Evolutionary conservation across 2,329 filamentous ascomycete species (phyloP), one percentile per base, ranked within the genome.

Genomic region (Zalaria sp.): DNA sequence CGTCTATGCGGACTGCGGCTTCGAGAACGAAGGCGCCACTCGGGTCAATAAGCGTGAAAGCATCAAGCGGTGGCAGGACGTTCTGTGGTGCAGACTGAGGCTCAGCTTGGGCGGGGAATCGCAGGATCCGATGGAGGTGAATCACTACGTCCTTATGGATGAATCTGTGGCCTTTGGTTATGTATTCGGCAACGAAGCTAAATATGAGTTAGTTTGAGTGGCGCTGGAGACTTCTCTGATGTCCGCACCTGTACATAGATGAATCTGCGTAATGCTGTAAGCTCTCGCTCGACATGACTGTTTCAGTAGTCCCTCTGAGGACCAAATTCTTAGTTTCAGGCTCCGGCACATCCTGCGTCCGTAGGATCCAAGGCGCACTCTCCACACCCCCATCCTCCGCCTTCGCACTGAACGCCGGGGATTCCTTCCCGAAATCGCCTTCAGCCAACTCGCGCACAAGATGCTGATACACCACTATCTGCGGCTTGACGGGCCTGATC

Each of bases 1-100:
- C 73, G 44, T 72, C 67, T 3, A 79, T 65, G 5, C 69, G 68
- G 34, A 79, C 67, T 3, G 66, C 68, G 3, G 73, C 71, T 49
- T 79, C 73, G 18, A 80, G 57, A 26, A 79, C 56, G 50, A 76
- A 79, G 35, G 65, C 65, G 25, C 73, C 73, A 40, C 68, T 76
- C 6, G 64, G 59, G 51, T 80, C 76, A 3, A 78, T 54, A 2
- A 68, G 65, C 18, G 61, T 52, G 46, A 77, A 61, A 3, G 67
- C 56, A 8, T 62, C 51, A 36, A 70, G 59, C 3, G 59, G 48
- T 7, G 71, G 69, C 0, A 71, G 55, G 25, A 49, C 45, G 46
- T 52, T 51, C 57, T 58, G 59, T 28, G 51, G 57, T 27, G 50
- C 42, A 27, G 52, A 49, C 35, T 58, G 41, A 34, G 41, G 51